phyloP scores from a whole-genome alignment of 2,329 filamentous ascomycete genomes.

The Aspergillus sp. region DNA sequence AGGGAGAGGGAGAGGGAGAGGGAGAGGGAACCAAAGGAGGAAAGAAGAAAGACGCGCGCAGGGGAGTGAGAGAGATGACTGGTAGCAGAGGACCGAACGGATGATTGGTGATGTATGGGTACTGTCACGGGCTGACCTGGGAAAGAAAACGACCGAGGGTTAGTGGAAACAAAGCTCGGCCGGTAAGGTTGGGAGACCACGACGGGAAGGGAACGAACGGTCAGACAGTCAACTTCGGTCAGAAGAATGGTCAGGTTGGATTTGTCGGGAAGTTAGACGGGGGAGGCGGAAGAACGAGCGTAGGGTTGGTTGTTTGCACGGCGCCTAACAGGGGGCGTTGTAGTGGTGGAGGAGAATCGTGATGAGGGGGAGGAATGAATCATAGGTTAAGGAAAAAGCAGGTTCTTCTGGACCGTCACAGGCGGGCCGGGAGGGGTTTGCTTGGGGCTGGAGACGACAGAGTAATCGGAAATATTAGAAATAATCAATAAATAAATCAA shows the following conservation, averaged over 20 bases:
- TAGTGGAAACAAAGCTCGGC: background rate
- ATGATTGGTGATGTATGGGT: background rate
- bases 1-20: background rate
- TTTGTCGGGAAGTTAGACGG: background rate
- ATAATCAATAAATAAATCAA: background rate
- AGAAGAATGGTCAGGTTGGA: background rate
- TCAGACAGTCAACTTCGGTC: background rate
- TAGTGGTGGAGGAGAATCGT: constrained; percentile 12
- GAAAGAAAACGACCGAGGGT: constrained; percentile 1
- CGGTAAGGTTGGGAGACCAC: background rate
- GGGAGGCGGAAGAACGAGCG: background rate
- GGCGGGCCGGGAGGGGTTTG: constrained; percentile 18
- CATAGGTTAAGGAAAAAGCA: background rate
- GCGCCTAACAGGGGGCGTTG: constrained; percentile 11
- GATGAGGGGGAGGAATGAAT: constrained; percentile 5
- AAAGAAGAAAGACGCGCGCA: background rate
- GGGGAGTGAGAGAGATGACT: background rate
- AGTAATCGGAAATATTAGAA: constrained; percentile 6
- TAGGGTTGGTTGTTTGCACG: background rate
- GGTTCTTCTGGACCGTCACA: constrained; percentile 8
- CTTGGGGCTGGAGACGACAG: constrained; percentile 16
- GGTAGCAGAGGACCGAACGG: background rate
- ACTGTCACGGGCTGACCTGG: background rate
- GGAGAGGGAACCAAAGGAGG: background rate
- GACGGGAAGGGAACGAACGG: background rate